Conservation (phyloP, 495 filamentous ascomycete genomes). For the Aspergillus kassunensis region DNA sequence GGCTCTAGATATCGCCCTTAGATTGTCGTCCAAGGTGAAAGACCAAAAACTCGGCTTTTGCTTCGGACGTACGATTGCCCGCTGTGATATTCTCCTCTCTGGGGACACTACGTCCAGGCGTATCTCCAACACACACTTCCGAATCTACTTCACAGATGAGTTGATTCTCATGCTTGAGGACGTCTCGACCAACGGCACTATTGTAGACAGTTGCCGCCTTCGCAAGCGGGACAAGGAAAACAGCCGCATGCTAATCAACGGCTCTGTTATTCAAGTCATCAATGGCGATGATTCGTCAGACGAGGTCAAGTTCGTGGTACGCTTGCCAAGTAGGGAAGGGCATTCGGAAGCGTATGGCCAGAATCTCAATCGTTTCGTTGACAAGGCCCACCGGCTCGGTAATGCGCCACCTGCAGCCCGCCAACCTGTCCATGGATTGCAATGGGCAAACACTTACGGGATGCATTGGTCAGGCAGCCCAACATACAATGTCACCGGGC, state of each 20-base stretch:
- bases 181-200: constrained; percentile 85
- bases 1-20: constrained; percentile 67
- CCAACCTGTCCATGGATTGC: constrained; percentile 26
- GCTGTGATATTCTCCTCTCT: constrained; percentile 69
- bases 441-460: constrained; percentile 44
- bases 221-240: constrained; percentile 43
- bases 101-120: constrained; percentile 50
- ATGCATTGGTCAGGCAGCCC: constrained; percentile 78
- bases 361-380: constrained; percentile 56
- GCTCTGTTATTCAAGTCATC: constrained; percentile 68
- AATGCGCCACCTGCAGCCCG: constrained; percentile 21
- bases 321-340: constrained; percentile 70
- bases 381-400: constrained; percentile 29
- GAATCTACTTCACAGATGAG: constrained; percentile 77
- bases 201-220: constrained; percentile 68
- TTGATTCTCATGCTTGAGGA: constrained; percentile 88
- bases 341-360: constrained; percentile 53
- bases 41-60: constrained; percentile 65
- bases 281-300: constrained; percentile 43
- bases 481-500: constrained; percentile 74
- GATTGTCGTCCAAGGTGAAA: constrained; percentile 67
- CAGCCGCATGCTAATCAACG: constrained; percentile 63
- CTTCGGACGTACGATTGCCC: constrained; percentile 71
- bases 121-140: constrained; percentile 87
- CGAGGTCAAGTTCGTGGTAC: constrained; percentile 75